Conservation (phyloP, 2,329 filamentous ascomycete species). For the Pezicula radicicola region DNA sequence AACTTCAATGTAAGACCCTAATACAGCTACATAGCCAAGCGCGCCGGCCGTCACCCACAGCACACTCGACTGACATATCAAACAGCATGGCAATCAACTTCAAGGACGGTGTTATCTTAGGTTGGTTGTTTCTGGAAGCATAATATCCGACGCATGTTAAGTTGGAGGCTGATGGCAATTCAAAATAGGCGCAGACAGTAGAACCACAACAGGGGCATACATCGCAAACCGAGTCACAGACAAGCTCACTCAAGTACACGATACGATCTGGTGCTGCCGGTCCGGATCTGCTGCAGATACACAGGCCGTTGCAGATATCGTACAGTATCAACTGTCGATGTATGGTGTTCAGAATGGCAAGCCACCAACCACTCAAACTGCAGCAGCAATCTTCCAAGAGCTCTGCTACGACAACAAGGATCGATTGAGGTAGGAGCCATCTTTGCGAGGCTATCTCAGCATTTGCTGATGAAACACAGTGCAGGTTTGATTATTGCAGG, state of each 20-base stretch:
- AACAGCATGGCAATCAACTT: constrained; percentile 97
- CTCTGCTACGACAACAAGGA: constrained; percentile 99
- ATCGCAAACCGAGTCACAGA: constrained; percentile 99
- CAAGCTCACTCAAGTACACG: constrained; percentile 97
- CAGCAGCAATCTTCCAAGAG: constrained; percentile 95
- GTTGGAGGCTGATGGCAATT: constrained; percentile 9
- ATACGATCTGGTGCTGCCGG: constrained; percentile 99
- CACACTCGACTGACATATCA: constrained; percentile 24
- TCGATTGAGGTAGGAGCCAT: constrained; percentile 67
- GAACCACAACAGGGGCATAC: constrained; percentile 96
- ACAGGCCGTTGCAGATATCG: constrained; percentile 96
- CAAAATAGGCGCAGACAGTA: constrained; percentile 76
- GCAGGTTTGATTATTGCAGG: constrained; percentile 98
- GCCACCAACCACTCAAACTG: constrained; percentile 89
- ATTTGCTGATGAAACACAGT: constrained; percentile 43
- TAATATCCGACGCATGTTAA: neutral
- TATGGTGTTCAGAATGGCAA: constrained; percentile 90
- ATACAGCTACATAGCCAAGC: neutral
- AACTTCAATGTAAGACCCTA: constrained; percentile 80
- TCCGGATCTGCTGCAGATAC: constrained; percentile 97
- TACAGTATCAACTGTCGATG: constrained; percentile 92
- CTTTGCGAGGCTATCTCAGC: neutral
- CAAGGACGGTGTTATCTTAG: constrained; percentile 95
- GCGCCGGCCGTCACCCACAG: constrained; percentile 11
- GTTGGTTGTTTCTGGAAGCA: constrained; percentile 37